These are phyloP conservation scores for Globisporangium solare DNA, from an alignment of 352 stramenopile genomes.

Conservation along the genomic window DNA sequence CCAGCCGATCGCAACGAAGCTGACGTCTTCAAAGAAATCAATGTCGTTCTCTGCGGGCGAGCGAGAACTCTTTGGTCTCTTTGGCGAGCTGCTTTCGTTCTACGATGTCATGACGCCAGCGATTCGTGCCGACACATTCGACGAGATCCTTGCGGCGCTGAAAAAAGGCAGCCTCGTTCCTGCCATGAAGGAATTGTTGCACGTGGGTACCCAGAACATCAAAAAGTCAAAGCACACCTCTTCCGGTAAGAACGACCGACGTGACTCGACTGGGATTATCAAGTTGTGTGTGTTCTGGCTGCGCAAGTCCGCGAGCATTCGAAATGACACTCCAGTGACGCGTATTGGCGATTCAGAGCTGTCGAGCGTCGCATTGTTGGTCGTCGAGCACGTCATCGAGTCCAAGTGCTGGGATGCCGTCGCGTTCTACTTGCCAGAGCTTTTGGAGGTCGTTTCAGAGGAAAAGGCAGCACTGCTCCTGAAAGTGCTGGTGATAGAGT, in stretches of 20 bases:
- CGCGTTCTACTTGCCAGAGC: conserved; percentile 63
- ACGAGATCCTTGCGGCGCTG: conserved; percentile 40
- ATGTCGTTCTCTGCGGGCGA: conserved; percentile 34
- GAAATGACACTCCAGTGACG: conserved; percentile 14
- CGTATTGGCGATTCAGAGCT: conserved; percentile 14
- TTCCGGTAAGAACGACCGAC: conserved; percentile 6
- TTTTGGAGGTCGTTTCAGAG: conserved; percentile 34
- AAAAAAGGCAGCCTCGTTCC: conserved; percentile 24
- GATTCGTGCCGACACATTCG: conserved; percentile 37
- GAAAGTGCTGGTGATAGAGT: conserved; percentile 27
- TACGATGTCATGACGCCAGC: conserved; percentile 42
- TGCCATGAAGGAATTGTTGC: conserved; percentile 40
- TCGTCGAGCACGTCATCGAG: conserved; percentile 55
- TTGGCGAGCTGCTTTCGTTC: conserved; percentile 74
- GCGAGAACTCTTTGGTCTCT: conserved; percentile 62
- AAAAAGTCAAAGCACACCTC: conserved; percentile 2
- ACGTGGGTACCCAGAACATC: conserved; percentile 7
- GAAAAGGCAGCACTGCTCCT: conserved; percentile 24
- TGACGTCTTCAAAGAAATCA: conserved; percentile 8
- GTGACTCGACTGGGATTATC: conserved; percentile 51
- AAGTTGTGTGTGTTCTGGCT: conserved; percentile 78
- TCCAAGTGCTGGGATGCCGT: conserved; percentile 69
- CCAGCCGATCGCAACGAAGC: conserved; percentile 20
- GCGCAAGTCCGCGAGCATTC: conserved; percentile 18
- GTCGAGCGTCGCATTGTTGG: conserved; percentile 29